Conservation (phyloP, 2,329 filamentous ascomycete genomes). For the Aspergillus brasiliensis region DNA sequence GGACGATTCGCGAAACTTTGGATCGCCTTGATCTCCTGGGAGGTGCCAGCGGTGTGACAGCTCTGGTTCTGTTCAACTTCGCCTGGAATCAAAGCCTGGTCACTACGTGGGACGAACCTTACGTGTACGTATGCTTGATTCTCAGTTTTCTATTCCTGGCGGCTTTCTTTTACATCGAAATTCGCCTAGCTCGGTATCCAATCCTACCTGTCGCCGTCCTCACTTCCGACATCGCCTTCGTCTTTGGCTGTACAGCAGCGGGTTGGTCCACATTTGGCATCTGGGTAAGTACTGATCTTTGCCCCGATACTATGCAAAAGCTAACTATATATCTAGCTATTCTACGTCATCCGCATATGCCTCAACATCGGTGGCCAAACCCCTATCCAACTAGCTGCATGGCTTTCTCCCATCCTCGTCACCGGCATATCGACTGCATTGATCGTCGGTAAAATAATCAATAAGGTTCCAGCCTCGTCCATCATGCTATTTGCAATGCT, state of each 20-base stretch:
- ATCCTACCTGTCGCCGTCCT: slow-evolving; percentile 59
- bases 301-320: slow-evolving; percentile 46
- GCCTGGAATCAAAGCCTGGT: slow-evolving; percentile 66
- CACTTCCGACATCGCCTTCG: slow-evolving; percentile 55
- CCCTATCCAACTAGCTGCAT: slow-evolving; percentile 9
- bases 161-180: slow-evolving; percentile 57
- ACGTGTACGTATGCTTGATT: slow-evolving; percentile 59
- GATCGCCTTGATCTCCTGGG: slow-evolving; percentile 41
- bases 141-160: slow-evolving; percentile 57
- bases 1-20: too few species aligned
- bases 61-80: slow-evolving; percentile 65
- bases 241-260: slow-evolving; percentile 57
- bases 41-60: slow-evolving; percentile 52
- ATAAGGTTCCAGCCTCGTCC: slow-evolving; percentile 12
- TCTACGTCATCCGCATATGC: slow-evolving; percentile 3
- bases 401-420: slow-evolving; percentile 13
- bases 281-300: slow-evolving; percentile 37
- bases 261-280: slow-evolving; percentile 60
- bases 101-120: slow-evolving; percentile 59
- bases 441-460: slow-evolving; percentile 16
- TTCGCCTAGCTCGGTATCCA: slow-evolving; percentile 48
- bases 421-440: slow-evolving; percentile 16
- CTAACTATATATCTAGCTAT: slow-evolving; percentile 17
- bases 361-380: slow-evolving; percentile 2
- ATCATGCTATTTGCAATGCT: slow-evolving; percentile 20